Evolutionary conservation across 208 protist genomes (phyloP), one percentile per base, ranked within the genome.

Genomic region (Trypanosoma avium): DNA sequence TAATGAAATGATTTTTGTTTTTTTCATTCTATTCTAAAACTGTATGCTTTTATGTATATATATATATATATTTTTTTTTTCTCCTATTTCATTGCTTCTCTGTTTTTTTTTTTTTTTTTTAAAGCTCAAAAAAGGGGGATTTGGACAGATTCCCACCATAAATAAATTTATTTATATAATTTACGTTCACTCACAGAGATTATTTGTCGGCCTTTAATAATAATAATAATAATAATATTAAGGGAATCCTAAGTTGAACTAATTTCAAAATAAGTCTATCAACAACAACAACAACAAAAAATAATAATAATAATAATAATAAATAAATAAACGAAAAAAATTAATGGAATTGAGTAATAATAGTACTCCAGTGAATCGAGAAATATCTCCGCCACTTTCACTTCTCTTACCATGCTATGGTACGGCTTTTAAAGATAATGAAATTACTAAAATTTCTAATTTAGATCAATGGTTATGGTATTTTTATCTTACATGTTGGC

Each of bases 401-500:
- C 15, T 58, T 33, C 15, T 60, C 13, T 35, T 67, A 33, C 52
- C 35, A 5, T 46, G 22, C 36, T 60, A 58, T 30, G 69, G 48
- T 27, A 59, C 40, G 26, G 29, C 26, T 6, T 15, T 24, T 17
- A 36, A 13, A 7, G 42, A 17, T 8, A 32, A 53, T 1, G 4
- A 33, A 0, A 24, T 4, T 26, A 30, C 38, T 0, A n/a, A n/a
- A n/a, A 13, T 50, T 6, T 43, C 19, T 35, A 63, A 45, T 30
- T 17, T 17, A 19, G 47, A 56, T 5, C 60, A 75, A 30, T 75
- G 69, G 61, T 26, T 63, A 13, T 68, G 55, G 56, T 64, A 63
- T n/a, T 60, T 69, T 38, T 75, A 68, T 52, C 49, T 75, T 21
- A 65, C 60, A 8, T 30, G 32, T 27, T 75, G 62, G 61, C 10